Evolutionary conservation across 2,329 filamentous ascomycete species (phyloP), one percentile per base, ranked within the genome.

Genomic region (Pyricularia pennisetigena): DNA sequence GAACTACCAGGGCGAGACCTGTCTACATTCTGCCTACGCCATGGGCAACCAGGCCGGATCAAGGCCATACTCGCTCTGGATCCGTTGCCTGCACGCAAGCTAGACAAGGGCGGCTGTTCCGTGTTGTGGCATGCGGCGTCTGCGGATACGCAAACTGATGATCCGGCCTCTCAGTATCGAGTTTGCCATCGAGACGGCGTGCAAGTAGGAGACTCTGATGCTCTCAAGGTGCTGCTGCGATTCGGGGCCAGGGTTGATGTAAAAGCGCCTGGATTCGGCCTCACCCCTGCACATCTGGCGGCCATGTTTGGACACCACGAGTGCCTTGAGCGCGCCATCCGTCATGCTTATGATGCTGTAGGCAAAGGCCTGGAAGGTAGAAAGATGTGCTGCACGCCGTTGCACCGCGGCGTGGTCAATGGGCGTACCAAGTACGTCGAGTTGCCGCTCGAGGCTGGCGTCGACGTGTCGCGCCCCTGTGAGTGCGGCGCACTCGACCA

Each of bases 231-330:
- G 8, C 32, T 68, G 20, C 61, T 68, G 10, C 10, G 65, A 16
- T 29, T 24, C 8, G 67, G 41, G 9, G 67, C 61, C 16, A 26
- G 23, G 14, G n/a, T 24, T 20, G 26, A 28, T 23, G 67, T 32
- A 5, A 24, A 49, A 35, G 20, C 32, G 0, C 16, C 9, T 1
- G 23, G 6, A 2, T 20, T 14, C 10, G 59, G 61, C 61, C 54
- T 68, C 59, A 68, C 67, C 6, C 67, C 67, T 28, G 67, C 61
- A 16, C 67, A 68, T 32, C 9, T 64, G 8, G 67, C 67, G 12
- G 61, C 67, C 23, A 61, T 68, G 23, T 64, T 68, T 20, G 67
- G 67, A 16, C 67, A 64, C 61, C n/a, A 20, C 24, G 26, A 32
- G 16, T 68, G 67, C 67, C 61, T 68, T 20, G 9, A 24, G 59